These are phyloP conservation scores for Chionographis japonica DNA, from an alignment of 106 monocot genomes.

Conservation along the genomic window DNA sequence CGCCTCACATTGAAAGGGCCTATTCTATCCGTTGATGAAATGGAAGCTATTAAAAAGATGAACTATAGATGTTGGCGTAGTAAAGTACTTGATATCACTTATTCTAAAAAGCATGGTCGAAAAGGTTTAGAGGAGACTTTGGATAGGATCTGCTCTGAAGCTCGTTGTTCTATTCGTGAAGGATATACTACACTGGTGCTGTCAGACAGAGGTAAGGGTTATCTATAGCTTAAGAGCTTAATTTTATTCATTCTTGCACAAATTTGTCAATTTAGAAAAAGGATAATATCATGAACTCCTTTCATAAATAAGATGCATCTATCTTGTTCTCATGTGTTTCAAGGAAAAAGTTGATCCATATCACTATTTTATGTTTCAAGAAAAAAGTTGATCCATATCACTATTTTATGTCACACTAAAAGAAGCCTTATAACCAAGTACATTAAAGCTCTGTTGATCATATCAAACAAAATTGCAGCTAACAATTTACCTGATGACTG, in stretches of 20 bases:
- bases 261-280: no score
- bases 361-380: no score
- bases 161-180: conserved; percentile 71
- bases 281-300: no score
- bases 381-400: no score
- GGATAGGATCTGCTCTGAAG: conserved; percentile 85
- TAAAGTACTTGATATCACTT: conserved; percentile 88
- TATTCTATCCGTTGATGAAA: conserved; percentile 81
- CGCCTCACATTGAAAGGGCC: conserved; percentile 74
- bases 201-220: conserved; percentile 86
- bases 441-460: no score
- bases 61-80: conserved; percentile 83
- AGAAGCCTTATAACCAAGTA: no score
- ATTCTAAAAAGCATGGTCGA: conserved; percentile 63
- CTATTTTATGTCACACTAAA: no score
- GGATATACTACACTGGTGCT: conserved; percentile 86
- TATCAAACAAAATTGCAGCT: no score
- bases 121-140: conserved; percentile 85
- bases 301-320: no score
- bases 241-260: not conserved
- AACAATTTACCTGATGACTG: no score
- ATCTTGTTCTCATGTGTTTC: no score
- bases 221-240: not conserved
- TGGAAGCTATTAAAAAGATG: conserved; percentile 97
- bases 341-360: no score